Percentiles rank a stretch among this genome's conserved stretches.
Conservation (phyloP, 192 early-diverging fungal species). For the Dispira simplex region DNA sequence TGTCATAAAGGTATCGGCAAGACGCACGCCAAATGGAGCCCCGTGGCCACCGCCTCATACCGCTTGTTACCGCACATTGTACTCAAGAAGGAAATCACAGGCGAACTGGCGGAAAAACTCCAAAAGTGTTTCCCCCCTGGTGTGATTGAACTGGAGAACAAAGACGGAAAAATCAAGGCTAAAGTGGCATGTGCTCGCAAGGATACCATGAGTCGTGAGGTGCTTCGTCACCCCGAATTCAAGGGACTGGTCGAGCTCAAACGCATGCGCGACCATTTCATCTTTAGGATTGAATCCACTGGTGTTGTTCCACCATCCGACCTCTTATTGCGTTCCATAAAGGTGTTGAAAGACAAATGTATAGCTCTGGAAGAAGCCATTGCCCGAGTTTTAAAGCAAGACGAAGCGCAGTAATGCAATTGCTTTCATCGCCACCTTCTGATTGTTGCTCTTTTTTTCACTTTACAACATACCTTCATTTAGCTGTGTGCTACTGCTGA, state of each 20-base stretch:
- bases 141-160: slow-evolving; percentile 60
- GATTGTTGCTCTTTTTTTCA: too few relatives aligned
- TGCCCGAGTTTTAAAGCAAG: too few relatives aligned
- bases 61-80: slow-evolving; percentile 84
- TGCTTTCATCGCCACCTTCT: too few relatives aligned
- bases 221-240: slow-evolving; percentile 84
- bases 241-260: slow-evolving; percentile 76
- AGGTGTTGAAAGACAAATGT: background rate
- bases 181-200: slow-evolving; percentile 79
- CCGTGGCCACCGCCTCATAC: slow-evolving; percentile 92
- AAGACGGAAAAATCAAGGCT: slow-evolving; percentile 48
- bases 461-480: too few relatives aligned
- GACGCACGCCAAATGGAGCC: slow-evolving; percentile 96
- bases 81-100: slow-evolving; percentile 68
- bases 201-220: slow-evolving; percentile 90
- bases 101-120: slow-evolving; percentile 69
- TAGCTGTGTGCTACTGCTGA: too few relatives aligned
- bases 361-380: background rate
- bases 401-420: too few relatives aligned
- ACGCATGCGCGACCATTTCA: slow-evolving; percentile 91
- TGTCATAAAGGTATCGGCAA: slow-evolving; percentile 85
- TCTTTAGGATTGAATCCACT: slow-evolving; percentile 85
- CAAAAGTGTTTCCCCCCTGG: slow-evolving; percentile 74
- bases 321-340: background rate
- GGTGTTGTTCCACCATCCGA: slow-evolving; percentile 52